Evolutionary conservation across 371 early-diverging fungal species (phyloP).

Genomic region (Vairimorpha ceranae): DNA sequence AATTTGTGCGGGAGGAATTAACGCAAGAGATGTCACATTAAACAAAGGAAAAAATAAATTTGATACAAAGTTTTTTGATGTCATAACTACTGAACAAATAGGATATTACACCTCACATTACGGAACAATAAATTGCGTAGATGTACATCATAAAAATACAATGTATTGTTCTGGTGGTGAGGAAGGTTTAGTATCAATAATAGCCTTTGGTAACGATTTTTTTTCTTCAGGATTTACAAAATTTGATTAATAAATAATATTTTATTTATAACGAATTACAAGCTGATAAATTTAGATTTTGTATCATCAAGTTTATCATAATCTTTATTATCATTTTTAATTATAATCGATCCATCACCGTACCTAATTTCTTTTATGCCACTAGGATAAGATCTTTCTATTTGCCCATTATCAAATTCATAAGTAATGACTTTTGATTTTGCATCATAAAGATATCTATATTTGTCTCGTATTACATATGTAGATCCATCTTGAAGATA

Average conservation of each 20-base stretch:
- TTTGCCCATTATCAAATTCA: constrained; percentile 64
- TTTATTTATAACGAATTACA: not conserved
- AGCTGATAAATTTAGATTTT: no score
- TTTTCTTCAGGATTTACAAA: constrained; percentile 44
- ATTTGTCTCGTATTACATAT: constrained; percentile 62
- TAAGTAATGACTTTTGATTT: constrained; percentile 62
- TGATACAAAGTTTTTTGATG: constrained; percentile 94
- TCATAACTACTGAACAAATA: constrained; percentile 84
- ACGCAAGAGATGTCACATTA: constrained; percentile 85
- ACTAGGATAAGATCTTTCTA: constrained; percentile 62
- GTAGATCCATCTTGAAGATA: constrained; percentile 62
- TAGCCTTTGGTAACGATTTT: constrained; percentile 53
- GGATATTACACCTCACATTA: constrained; percentile 95
- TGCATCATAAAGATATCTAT: constrained; percentile 63
- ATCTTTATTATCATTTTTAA: constrained; percentile 61
- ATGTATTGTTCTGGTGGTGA: constrained; percentile 63
- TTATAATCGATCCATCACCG: constrained; percentile 59
- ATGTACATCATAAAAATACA: constrained; percentile 83
- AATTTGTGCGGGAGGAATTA: constrained; percentile 69
- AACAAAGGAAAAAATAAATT: constrained; percentile 86
- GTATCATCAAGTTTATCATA: constrained; percentile 56
- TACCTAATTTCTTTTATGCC: constrained; percentile 64
- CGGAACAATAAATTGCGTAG: constrained; percentile 96
- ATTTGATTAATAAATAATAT: constrained; percentile 44
- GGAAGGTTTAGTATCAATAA: constrained; percentile 48